A percentile compares a stretch with the other conserved stretches of the same genome.
Evolutionary conservation across 345 rosid genomes (phyloP).

Genomic region (Alliaria petiolata): DNA sequence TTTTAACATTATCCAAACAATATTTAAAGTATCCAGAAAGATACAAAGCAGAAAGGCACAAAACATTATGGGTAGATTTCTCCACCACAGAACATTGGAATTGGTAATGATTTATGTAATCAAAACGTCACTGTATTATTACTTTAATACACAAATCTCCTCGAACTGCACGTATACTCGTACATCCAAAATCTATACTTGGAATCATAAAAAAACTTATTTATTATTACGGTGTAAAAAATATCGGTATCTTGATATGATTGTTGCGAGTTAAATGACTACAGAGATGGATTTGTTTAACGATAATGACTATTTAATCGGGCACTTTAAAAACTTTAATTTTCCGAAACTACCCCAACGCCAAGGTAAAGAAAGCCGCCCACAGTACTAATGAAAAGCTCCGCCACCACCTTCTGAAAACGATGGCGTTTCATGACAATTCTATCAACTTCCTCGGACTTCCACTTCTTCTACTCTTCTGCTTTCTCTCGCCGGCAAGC

Average conservation of each 20-base stretch:
- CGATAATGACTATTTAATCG: conserved; percentile 16
- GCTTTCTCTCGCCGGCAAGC: conserved; percentile 3
- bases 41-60: conserved; percentile 14
- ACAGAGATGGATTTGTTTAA: too few relatives aligned
- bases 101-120: not conserved
- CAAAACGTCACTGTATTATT: not conserved
- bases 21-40: not conserved
- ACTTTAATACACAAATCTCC: not conserved
- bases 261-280: too few relatives aligned
- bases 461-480: not conserved
- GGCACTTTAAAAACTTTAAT: not conserved
- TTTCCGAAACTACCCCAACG: not conserved
- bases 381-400: conserved; percentile 13
- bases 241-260: too few relatives aligned
- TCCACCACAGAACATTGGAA: not conserved
- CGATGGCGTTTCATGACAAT: conserved; percentile 24
- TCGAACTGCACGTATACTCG: not conserved
- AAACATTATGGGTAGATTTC: conserved; percentile 7
- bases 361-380: conserved; percentile 2
- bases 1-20: not conserved
- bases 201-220: too few relatives aligned
- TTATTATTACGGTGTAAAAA: too few relatives aligned
- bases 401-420: conserved; percentile 19
- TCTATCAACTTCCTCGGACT: conserved; percentile 4
- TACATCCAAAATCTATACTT: not conserved